These are phyloP conservation scores for Wilcoxina mikolae DNA, from an alignment of 495 filamentous ascomycete genomes.

Conservation along the genomic window DNA sequence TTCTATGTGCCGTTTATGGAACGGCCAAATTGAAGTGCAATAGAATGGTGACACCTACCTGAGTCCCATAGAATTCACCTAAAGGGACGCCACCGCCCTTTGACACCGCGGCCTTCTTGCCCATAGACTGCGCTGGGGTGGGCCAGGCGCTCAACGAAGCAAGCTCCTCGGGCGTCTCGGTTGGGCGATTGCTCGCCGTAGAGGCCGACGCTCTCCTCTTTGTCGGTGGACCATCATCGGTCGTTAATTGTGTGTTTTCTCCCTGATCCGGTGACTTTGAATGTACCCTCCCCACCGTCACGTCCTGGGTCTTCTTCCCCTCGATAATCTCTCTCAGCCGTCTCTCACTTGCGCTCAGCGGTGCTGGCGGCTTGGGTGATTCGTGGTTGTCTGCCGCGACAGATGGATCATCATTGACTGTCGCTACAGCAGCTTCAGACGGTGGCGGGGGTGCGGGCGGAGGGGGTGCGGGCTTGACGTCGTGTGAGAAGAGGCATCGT, in stretches of 20 bases:
- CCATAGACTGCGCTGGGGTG: background rate
- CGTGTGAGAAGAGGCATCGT: constrained; percentile 49
- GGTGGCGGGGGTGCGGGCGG: constrained; percentile 5
- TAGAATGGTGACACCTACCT: background rate
- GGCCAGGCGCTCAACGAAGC: constrained; percentile 1
- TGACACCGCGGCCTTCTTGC: background rate
- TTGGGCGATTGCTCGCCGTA: no score
- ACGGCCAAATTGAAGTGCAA: no score
- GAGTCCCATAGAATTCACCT: background rate
- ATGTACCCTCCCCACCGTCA: background rate
- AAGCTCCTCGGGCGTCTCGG: no score
- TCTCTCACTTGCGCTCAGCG: background rate
- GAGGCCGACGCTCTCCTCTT: background rate
- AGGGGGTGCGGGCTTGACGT: constrained; percentile 9
- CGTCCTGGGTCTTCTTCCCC: background rate
- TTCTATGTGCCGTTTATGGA: background rate
- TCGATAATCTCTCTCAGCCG: constrained; percentile 2
- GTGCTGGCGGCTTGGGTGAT: background rate
- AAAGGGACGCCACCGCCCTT: constrained; percentile 4
- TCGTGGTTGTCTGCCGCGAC: background rate
- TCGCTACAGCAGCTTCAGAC: background rate
- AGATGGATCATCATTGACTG: background rate
- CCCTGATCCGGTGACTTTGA: background rate
- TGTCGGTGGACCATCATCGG: background rate
- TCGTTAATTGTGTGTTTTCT: background rate